Conservation (phyloP, 495 filamentous ascomycete genomes). For the Usnea hakonensis region DNA sequence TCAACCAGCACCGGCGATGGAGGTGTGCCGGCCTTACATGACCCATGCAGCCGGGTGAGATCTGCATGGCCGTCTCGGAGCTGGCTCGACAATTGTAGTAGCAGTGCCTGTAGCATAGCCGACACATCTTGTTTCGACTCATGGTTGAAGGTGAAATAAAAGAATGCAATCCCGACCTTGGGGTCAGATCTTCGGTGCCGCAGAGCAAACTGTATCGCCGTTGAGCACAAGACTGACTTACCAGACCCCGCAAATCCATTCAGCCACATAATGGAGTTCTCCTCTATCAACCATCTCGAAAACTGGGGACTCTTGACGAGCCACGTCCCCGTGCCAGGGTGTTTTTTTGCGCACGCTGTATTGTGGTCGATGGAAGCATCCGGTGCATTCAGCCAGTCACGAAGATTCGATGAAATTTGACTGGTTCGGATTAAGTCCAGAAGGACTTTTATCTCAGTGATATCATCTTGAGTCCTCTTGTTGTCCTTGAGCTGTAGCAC, state of each 20-base stretch:
- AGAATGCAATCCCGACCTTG: constrained; percentile 32
- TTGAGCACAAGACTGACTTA: constrained; percentile 24
- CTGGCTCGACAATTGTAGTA: constrained; percentile 33
- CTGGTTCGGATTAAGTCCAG: constrained; percentile 19
- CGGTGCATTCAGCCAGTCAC: constrained; percentile 30
- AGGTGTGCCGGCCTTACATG: constrained; percentile 14
- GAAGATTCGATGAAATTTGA: constrained; percentile 26
- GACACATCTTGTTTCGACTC: constrained; percentile 25
- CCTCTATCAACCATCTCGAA: constrained; percentile 25
- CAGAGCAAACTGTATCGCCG: constrained; percentile 27
- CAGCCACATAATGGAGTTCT: constrained; percentile 35
- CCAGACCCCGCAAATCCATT: constrained; percentile 32
- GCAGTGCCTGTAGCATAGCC: constrained; percentile 34
- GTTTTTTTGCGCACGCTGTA: constrained; percentile 23
- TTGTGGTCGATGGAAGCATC: constrained; percentile 30
- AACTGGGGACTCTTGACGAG: constrained; percentile 28
- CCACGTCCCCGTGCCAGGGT: constrained; percentile 30
- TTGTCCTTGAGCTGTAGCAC: constrained; percentile 25
- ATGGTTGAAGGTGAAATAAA: constrained; percentile 36
- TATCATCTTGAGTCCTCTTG: constrained; percentile 16
- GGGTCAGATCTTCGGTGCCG: constrained; percentile 15
- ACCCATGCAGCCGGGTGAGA: constrained; percentile 19
- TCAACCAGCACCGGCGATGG: constrained; percentile 17
- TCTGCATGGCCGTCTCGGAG: constrained; percentile 19
- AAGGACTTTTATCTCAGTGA: constrained; percentile 22